A percentile compares a stretch with the other conserved stretches of the same genome.
Conservation (phyloP, 2,329 filamentous ascomycete genomes). For the Aspergillus sp. region DNA sequence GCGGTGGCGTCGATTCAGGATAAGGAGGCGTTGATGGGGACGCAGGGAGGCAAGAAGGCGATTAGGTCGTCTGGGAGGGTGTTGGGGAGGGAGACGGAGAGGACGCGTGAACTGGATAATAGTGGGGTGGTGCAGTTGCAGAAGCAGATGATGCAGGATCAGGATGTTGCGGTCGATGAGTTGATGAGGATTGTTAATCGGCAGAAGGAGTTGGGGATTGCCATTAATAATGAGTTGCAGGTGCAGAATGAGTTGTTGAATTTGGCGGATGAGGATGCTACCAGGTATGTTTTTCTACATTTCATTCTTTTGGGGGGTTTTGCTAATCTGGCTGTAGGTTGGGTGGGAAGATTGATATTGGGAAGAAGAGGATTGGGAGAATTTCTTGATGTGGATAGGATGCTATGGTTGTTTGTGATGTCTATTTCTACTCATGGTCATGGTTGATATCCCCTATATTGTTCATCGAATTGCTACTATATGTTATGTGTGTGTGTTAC, state of each 20-base stretch:
- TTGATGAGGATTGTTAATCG: slow-evolving; percentile 59
- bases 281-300: slow-evolving; percentile 39
- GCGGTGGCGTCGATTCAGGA: slow-evolving; percentile 51
- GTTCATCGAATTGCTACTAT: not conserved
- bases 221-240: slow-evolving; percentile 63
- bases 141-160: slow-evolving; percentile 62
- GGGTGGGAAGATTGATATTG: slow-evolving; percentile 49
- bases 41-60: slow-evolving; percentile 24
- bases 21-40: slow-evolving; percentile 45
- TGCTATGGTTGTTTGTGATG: not conserved
- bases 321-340: slow-evolving; percentile 35
- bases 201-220: slow-evolving; percentile 63
- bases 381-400: slow-evolving; percentile 39
- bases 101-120: slow-evolving; percentile 64
- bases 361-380: slow-evolving; percentile 49
- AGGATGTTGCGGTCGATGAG: slow-evolving; percentile 62
- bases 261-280: slow-evolving; percentile 60
- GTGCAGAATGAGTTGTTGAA: slow-evolving; percentile 63
- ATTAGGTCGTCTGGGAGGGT: slow-evolving; percentile 52
- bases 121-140: slow-evolving; percentile 65
- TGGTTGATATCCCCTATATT: not conserved
- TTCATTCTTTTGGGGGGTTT: not conserved
- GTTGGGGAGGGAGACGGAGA: slow-evolving; percentile 59
- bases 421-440: not conserved
- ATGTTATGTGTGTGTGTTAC: not conserved